Evolutionary conservation across 176 grass and related monocot genomes (phyloP), one percentile per base, ranked within the genome.

Genomic region (Raddia guianensis): DNA sequence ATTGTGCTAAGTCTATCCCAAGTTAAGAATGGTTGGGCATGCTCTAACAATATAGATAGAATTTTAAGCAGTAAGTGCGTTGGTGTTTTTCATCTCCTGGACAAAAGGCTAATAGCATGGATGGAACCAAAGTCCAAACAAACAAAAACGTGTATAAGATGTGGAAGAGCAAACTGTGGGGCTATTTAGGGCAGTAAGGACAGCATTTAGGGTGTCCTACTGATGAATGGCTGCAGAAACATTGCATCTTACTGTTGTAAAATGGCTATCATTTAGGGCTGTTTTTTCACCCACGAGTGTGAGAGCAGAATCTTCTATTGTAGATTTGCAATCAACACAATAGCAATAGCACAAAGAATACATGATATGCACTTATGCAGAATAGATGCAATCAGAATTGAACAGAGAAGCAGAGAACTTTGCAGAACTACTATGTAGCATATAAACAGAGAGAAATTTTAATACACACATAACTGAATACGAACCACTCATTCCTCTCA

Each of bases 181-280:
- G 40, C 12, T 45, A 44, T 59, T 53, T 50, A 12, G 35, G 46
- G 56, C 9, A 33, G 13, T 53, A 65, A 27, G 55, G 32, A 63
- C 12, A 21, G 10, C 27, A 68, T 74, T 69, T 52, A 75, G 49
- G 56, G 8, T 13, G 73, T 35, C 40, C 5, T 56, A 53, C 55
- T 42, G 56, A 18, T 83, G 49, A 70, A 83, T 77, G 57, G 49
- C 42, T 55, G 16, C 8, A 35, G 46, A 34, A 37, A 16, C 72
- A 70, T 60, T 21, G 57, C 51, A 6, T 10, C 18, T 70, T 53
- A 33, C 12, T 7, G 47, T 16, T 62, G 33, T 54, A n/a, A 14
- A 9, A 40, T 73, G 33, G 71, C 5, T 73, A 55, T 18, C 50
- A 72, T 51, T 72, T 47, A 75, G 21, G 49, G 14, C 44, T 1